Evolutionary conservation across 345 rosid genomes (phyloP).

Genomic region (Brassica carinata): DNA sequence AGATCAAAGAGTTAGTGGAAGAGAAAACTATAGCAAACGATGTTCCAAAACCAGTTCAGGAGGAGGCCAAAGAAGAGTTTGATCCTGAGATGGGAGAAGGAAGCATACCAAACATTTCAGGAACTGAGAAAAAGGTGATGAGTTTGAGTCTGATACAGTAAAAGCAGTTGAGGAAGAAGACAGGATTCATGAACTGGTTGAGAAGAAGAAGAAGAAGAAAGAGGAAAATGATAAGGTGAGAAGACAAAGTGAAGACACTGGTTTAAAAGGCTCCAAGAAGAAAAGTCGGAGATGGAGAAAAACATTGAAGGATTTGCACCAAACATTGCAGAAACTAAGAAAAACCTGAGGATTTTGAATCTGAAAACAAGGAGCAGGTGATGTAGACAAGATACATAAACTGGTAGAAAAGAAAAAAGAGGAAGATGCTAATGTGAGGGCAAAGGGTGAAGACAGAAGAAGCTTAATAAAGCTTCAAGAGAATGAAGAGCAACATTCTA

Average conservation of each 20-base stretch:
- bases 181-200: no score
- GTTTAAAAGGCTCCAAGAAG: no score
- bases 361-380: neutral
- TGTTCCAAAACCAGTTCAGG: neutral
- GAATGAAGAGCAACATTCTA: neutral
- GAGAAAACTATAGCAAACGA: neutral
- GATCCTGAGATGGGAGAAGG: no score
- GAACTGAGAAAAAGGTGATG: no score
- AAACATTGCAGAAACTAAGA: conserved; percentile 25
- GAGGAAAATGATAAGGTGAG: no score
- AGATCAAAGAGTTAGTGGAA: no score
- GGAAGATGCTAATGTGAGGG: neutral
- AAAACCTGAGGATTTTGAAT: conserved; percentile 5
- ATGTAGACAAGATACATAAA: neutral
- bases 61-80: no score
- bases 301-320: conserved; percentile 4
- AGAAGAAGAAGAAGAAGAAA: no score
- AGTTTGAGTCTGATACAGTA: no score
- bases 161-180: no score
- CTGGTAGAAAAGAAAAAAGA: conserved; percentile 16
- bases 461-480: conserved; percentile 17
- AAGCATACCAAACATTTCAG: no score
- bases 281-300: neutral
- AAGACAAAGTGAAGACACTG: no score
- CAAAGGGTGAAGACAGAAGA: conserved; percentile 1